phyloP scores from a whole-genome alignment of 202 grass and related monocot genomes.

The Zizania palustris region DNA sequence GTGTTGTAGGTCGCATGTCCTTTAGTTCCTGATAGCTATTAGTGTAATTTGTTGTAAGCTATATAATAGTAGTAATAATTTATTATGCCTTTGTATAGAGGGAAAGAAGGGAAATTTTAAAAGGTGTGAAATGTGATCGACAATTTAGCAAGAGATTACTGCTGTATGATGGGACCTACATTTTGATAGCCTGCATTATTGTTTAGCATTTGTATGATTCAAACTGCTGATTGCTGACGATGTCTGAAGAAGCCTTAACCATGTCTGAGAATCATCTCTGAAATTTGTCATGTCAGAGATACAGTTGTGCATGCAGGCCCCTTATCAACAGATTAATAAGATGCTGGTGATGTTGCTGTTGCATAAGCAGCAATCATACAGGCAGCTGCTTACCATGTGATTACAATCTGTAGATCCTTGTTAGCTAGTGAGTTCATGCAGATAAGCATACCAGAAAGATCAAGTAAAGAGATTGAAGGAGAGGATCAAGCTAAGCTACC shows the following conservation, averaged over 20 bases:
- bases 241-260: neutral
- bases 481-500: too few species aligned
- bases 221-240: neutral
- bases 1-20: constrained; percentile 51
- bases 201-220: constrained; percentile 11
- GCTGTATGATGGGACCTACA: constrained; percentile 12
- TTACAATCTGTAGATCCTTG: too few species aligned
- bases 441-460: too few species aligned
- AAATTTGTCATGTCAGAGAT: neutral
- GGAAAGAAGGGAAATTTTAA: constrained; percentile 39
- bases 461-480: too few species aligned
- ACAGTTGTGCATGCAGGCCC: neutral
- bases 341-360: too few species aligned
- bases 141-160: constrained; percentile 17
- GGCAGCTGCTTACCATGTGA: too few species aligned
- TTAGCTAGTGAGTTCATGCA: too few species aligned
- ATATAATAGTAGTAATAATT: constrained; percentile 60
- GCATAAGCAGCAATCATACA: too few species aligned
- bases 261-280: neutral
- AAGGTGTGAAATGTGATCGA: constrained; percentile 11
- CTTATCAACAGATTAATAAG: neutral
- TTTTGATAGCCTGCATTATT: neutral
- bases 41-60: constrained; percentile 66
- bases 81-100: constrained; percentile 68
- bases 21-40: constrained; percentile 43